Percentiles rank a stretch among this genome's conserved stretches.
Conservation (phyloP, 2,329 filamentous ascomycete genomes). For the Phaeosphaeria sp. region DNA sequence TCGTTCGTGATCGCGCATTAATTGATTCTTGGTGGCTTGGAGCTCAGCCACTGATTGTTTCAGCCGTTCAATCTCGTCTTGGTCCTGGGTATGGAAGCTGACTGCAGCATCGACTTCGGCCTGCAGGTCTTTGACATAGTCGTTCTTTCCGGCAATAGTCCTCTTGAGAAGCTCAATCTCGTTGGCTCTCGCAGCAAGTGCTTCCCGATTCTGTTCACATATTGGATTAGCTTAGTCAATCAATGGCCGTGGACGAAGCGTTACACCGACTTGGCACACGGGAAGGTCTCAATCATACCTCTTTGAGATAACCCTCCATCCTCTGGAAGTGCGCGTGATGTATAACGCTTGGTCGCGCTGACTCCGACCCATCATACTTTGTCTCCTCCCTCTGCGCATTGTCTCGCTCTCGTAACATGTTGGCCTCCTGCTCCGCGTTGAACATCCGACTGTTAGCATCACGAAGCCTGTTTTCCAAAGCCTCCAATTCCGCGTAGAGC, state of each 20-base stretch:
- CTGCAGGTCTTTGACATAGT: constrained; percentile 24
- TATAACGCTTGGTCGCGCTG: constrained; percentile 39
- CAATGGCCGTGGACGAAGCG: neutral
- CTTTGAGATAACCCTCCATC: constrained; percentile 40
- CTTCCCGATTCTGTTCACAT: constrained; percentile 13
- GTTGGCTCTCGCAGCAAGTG: constrained; percentile 25
- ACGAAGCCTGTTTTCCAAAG: constrained; percentile 36
- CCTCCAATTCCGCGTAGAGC: constrained; percentile 35
- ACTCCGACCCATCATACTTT: constrained; percentile 37
- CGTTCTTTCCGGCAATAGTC: constrained; percentile 22
- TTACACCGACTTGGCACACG: neutral
- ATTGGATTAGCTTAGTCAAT: neutral
- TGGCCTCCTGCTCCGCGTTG: constrained; percentile 29
- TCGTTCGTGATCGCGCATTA: constrained; percentile 42
- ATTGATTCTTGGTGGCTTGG: constrained; percentile 35
- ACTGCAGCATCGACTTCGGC: constrained; percentile 24
- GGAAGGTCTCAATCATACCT: constrained; percentile 6
- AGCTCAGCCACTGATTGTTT: constrained; percentile 31
- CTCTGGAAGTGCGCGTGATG: constrained; percentile 43
- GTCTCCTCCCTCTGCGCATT: constrained; percentile 30
- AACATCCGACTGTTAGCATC: constrained; percentile 39
- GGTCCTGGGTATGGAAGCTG: constrained; percentile 22
- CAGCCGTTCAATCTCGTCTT: constrained; percentile 36
- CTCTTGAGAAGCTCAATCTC: constrained; percentile 28
- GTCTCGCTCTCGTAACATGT: constrained; percentile 31